These are phyloP conservation scores for Lactuca saligna DNA, from an alignment of 129 eudicot species.

Conservation along the genomic window DNA sequence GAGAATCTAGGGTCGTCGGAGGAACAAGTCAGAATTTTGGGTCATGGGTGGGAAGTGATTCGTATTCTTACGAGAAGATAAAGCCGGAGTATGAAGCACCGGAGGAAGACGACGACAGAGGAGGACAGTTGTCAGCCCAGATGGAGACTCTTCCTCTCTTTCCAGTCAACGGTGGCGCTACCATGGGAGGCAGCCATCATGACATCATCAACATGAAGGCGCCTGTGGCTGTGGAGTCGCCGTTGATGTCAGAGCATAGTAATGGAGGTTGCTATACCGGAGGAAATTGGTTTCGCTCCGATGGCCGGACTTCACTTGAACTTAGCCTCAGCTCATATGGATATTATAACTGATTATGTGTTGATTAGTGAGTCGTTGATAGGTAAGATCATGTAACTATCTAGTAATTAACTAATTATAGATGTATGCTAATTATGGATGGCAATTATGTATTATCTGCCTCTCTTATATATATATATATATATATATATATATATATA, in stretches of 20 bases:
- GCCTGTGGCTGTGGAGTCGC: constrained; percentile 12
- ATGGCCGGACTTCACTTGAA: constrained; percentile 67
- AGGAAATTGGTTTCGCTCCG: constrained; percentile 41
- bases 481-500: too few relatives aligned
- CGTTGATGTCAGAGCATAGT: background rate
- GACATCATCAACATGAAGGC: constrained; percentile 23
- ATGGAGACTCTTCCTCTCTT: constrained; percentile 87
- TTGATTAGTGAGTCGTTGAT: background rate
- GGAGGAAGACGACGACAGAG: constrained; percentile 24
- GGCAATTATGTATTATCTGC: constrained; percentile 2
- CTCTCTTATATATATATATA: background rate
- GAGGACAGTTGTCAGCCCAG: constrained; percentile 34
- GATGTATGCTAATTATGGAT: constrained; percentile 11
- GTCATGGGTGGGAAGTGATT: constrained; percentile 48
- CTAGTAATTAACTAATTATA: constrained; percentile 5
- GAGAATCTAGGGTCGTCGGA: constrained; percentile 33
- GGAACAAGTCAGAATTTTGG: constrained; percentile 38
- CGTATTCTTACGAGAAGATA: constrained; percentile 38
- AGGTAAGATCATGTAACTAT: constrained; percentile 3
- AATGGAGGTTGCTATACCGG: constrained; percentile 29
- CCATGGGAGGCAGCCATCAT: constrained; percentile 10
- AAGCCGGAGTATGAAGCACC: constrained; percentile 39
- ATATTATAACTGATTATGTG: constrained; percentile 28
- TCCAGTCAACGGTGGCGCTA: constrained; percentile 62
- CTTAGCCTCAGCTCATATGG: constrained; percentile 73